These are phyloP conservation scores for Cyathus striatus DNA, from an alignment of 768 basidiomycete genomes.

Conservation along the genomic window DNA sequence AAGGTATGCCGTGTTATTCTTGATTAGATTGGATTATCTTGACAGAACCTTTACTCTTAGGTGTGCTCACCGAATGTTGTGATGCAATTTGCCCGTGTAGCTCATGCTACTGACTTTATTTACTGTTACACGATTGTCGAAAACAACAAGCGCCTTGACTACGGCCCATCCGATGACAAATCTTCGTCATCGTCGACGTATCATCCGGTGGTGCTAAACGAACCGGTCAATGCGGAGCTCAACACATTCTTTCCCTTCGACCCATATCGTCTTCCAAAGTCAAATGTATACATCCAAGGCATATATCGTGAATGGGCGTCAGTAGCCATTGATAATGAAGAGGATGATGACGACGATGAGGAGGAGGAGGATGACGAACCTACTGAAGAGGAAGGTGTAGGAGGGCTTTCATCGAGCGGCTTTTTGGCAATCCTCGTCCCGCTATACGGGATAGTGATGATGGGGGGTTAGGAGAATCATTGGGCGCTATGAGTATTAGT, in stretches of 20 bases:
- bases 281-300: constrained; percentile 67
- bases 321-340: constrained; percentile 74
- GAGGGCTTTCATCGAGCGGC: constrained; percentile 7
- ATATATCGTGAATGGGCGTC: constrained; percentile 90
- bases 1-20: constrained; percentile 54
- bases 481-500: constrained; percentile 84
- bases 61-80: constrained; percentile 90
- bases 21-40: not conserved
- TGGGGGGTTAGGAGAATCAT: constrained; percentile 58
- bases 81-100: constrained; percentile 88
- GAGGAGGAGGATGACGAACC: constrained; percentile 39
- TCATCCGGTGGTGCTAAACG: constrained; percentile 23
- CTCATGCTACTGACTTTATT: constrained; percentile 84
- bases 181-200: constrained; percentile 8
- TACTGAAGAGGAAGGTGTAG: constrained; percentile 7
- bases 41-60: constrained; percentile 29
- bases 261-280: constrained; percentile 86
- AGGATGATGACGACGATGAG: constrained; percentile 60
- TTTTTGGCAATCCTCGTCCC: constrained; percentile 10
- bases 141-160: constrained; percentile 72
- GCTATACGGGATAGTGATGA: constrained; percentile 27
- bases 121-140: constrained; percentile 94
- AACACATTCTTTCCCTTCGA: constrained; percentile 98
- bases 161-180: constrained; percentile 19
- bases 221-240: constrained; percentile 57